Conservation (phyloP, 2,329 filamentous ascomycete species). For the Grosmannia huntii region DNA sequence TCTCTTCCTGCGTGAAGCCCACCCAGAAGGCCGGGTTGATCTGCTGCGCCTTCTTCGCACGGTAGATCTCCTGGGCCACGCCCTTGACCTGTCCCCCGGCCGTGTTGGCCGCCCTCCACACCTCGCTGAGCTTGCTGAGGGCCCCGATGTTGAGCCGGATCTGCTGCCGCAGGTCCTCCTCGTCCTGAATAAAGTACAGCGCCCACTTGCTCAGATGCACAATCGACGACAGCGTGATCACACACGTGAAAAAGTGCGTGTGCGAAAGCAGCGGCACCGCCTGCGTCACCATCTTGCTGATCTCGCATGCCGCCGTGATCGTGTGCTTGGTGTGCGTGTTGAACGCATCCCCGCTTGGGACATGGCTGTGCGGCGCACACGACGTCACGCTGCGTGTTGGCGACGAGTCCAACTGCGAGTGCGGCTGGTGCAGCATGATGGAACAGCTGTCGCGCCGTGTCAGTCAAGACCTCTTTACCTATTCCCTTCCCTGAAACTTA, state of each 20-base stretch:
- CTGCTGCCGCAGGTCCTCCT: constrained; percentile 57
- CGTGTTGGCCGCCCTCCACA: constrained; percentile 60
- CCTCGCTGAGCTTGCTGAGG: constrained; percentile 52
- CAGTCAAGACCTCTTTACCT: neutral
- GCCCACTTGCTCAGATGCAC: constrained; percentile 73
- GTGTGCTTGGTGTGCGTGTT: constrained; percentile 69
- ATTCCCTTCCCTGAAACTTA: constrained; percentile 16
- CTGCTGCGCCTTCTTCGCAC: constrained; percentile 42
- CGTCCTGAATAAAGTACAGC: constrained; percentile 47
- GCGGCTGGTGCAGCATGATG: constrained; percentile 68
- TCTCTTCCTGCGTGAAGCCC: constrained; percentile 40
- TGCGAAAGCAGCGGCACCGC: constrained; percentile 60
- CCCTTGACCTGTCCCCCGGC: constrained; percentile 63
- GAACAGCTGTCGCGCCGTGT: constrained; percentile 30
- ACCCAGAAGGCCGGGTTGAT: constrained; percentile 41
- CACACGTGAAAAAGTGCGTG: constrained; percentile 75
- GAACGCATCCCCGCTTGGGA: constrained; percentile 36
- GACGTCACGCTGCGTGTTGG: constrained; percentile 47
- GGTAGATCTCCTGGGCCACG: constrained; percentile 66
- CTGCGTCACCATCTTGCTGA: constrained; percentile 62
- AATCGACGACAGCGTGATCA: constrained; percentile 64
- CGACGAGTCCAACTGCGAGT: constrained; percentile 59
- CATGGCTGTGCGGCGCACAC: constrained; percentile 47
- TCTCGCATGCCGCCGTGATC: constrained; percentile 63
- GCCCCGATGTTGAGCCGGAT: constrained; percentile 70